Evolutionary conservation across 2,329 filamentous ascomycete species (phyloP).

Genomic region (Fusarium begoniae): DNA sequence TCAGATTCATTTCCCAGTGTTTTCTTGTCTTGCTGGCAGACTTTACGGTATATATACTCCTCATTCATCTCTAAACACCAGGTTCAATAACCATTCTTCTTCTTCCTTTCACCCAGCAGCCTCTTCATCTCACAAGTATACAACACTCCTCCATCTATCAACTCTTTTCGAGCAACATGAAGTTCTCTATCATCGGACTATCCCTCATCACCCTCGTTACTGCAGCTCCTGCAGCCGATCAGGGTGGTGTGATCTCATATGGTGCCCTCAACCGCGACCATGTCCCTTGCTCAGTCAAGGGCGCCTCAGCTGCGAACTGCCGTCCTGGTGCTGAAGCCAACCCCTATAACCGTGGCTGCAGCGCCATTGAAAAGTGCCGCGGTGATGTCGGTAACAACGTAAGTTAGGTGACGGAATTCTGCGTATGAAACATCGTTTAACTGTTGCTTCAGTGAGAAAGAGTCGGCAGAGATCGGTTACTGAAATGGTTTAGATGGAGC

Average conservation of each 20-base stretch:
- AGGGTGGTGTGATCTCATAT: neutral
- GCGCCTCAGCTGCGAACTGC: neutral
- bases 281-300: neutral
- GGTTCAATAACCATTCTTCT: neutral
- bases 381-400: neutral
- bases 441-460: neutral
- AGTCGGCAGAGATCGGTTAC: too few species aligned
- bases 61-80: too few species aligned
- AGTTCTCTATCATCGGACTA: neutral
- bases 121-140: fast-evolving
- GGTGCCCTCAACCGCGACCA: neutral
- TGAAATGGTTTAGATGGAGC: neutral
- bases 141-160: too few species aligned
- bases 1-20: neutral
- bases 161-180: neutral
- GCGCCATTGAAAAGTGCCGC: neutral
- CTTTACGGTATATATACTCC: neutral
- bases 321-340: neutral
- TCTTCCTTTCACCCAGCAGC: neutral
- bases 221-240: neutral
- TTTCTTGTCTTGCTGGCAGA: neutral
- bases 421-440: fast-evolving
- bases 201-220: neutral
- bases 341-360: neutral
- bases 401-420: neutral